Conservation (phyloP, 1,284 basidiomycete species). For the Lentinus polychrous region DNA sequence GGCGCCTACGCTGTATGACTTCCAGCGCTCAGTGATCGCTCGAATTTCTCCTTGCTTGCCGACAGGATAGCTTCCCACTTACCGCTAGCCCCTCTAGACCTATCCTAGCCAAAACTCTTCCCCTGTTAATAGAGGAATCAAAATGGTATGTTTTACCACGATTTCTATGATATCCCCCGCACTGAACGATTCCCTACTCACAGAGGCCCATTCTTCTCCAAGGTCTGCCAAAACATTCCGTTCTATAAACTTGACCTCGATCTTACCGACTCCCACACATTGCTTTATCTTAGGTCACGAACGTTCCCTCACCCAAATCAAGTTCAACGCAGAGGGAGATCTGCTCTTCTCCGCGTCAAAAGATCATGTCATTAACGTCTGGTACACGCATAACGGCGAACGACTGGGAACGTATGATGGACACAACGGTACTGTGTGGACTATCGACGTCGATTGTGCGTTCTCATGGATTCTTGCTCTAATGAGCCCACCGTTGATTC, state of each 20-base stretch:
- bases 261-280: background rate
- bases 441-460: conserved; percentile 92
- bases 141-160: no score
- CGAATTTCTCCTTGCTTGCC: no score
- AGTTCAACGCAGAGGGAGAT: conserved; percentile 95
- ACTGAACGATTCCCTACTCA: background rate
- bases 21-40: no score
- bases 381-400: conserved; percentile 99
- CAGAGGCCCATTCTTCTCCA: conserved; percentile 29
- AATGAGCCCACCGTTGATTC: background rate
- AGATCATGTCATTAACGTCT: conserved; percentile 92
- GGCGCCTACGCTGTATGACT: no score
- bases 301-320: conserved; percentile 95
- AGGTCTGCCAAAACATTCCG: conserved; percentile 16
- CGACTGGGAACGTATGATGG: conserved; percentile 95
- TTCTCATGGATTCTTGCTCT: conserved; percentile 13
- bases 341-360: conserved; percentile 95
- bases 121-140: no score
- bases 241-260: background rate
- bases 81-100: no score
- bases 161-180: no score
- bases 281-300: conserved; percentile 72
- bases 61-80: no score
- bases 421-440: conserved; percentile 97
- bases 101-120: no score